Conservation (phyloP, 768 basidiomycete genomes). For the Crucibulum laeve region DNA sequence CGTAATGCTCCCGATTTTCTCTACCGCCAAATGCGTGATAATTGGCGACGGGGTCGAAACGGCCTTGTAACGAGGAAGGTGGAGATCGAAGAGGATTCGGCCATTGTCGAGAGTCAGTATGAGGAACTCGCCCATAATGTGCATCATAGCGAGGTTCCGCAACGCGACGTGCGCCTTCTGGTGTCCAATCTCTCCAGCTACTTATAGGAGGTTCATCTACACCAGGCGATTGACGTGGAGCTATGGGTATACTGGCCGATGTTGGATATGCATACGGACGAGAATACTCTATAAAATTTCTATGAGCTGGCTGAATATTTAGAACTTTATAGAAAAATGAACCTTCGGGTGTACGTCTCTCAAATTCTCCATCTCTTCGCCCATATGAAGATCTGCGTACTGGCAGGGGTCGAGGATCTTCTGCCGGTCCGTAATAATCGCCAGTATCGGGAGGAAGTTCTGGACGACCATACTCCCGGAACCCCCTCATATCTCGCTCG, state of each 20-base stretch:
- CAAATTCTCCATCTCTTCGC: neutral
- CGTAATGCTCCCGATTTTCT: neutral
- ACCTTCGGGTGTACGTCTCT: too few relatives aligned
- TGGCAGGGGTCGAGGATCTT: neutral
- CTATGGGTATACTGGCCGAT: constrained; percentile 2
- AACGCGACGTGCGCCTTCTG: constrained; percentile 1
- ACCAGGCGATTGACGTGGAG: neutral
- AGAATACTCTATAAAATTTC: neutral
- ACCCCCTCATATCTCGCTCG: neutral
- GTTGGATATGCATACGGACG: constrained; percentile 1
- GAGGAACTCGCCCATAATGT: neutral
- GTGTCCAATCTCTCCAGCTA: neutral
- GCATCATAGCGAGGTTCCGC: constrained; percentile 13
- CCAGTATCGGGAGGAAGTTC: neutral
- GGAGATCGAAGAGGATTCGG: neutral
- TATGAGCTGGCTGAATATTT: neutral
- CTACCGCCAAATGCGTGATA: neutral
- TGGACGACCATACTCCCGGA: neutral
- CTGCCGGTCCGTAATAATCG: neutral
- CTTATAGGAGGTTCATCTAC: neutral
- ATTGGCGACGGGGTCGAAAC: too few relatives aligned
- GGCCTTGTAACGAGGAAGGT: neutral
- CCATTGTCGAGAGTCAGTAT: neutral
- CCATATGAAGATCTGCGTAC: neutral
- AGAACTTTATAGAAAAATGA: too few relatives aligned